Evolutionary conservation across 345 rosid genomes (phyloP).

Genomic region (Abelmoschus esculentus): DNA sequence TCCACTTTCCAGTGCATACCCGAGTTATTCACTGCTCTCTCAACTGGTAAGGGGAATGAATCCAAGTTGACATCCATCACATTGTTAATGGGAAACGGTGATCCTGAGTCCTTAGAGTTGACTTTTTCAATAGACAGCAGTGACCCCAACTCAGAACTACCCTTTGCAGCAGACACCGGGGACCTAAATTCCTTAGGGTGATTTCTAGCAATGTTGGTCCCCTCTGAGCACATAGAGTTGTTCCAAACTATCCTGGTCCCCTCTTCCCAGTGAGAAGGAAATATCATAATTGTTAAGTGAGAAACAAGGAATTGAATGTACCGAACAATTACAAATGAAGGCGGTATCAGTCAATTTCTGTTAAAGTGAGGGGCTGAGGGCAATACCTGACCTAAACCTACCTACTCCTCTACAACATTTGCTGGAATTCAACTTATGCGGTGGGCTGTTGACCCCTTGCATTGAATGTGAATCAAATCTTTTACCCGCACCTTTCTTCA

Average conservation of each 20-base stretch:
- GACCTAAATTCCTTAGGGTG: background rate
- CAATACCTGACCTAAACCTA: background rate
- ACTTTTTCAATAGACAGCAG: background rate
- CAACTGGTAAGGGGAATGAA: constrained; percentile 11
- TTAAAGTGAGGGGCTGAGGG: background rate
- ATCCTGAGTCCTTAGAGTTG: background rate
- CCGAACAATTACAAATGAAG: background rate
- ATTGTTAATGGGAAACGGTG: background rate
- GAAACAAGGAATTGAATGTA: background rate
- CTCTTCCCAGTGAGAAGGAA: background rate
- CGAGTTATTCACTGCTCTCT: constrained; percentile 12
- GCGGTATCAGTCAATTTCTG: background rate
- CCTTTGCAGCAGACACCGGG: background rate
- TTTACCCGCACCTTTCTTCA: constrained; percentile 24
- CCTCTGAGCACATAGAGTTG: background rate
- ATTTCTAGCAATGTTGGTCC: background rate
- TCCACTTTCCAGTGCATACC: constrained; percentile 15
- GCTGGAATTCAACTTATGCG: background rate
- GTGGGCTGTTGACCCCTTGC: background rate
- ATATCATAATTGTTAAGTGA: background rate
- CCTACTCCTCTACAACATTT: background rate
- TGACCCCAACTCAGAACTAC: constrained; percentile 1
- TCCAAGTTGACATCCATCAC: background rate
- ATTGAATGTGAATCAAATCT: background rate
- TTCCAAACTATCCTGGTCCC: background rate